Evolutionary conservation across 2,329 filamentous ascomycete species (phyloP).

Genomic region (Sclerotinia borealis): DNA sequence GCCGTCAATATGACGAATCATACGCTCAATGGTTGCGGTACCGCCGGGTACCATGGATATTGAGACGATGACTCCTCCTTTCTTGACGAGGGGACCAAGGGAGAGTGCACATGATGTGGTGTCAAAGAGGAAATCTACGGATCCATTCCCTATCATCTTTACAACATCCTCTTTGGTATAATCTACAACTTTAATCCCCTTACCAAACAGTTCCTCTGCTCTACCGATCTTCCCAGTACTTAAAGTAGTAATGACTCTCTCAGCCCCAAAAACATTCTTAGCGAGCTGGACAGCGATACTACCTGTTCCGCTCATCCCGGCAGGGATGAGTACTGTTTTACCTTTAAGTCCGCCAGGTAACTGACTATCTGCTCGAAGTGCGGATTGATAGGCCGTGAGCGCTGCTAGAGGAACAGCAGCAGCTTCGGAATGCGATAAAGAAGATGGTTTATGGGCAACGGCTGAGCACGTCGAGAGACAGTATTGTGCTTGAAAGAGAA

Average conservation of each 20-base stretch:
- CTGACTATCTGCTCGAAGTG: slow-evolving; percentile 30
- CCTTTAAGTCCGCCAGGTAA: slow-evolving; percentile 36
- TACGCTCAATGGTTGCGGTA: slow-evolving; percentile 10
- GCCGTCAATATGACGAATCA: neutral
- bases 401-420: slow-evolving; percentile 37
- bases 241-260: slow-evolving; percentile 41
- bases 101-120: slow-evolving; percentile 35
- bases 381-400: slow-evolving; percentile 36
- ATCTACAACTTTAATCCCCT: slow-evolving; percentile 35
- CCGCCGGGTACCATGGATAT: slow-evolving; percentile 21
- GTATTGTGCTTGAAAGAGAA: slow-evolving; percentile 18
- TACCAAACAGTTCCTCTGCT: slow-evolving; percentile 35
- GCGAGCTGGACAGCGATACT: slow-evolving; percentile 39
- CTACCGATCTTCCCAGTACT: slow-evolving; percentile 38
- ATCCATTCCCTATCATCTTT: slow-evolving; percentile 30
- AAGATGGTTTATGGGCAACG: slow-evolving; percentile 36
- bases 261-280: slow-evolving; percentile 39
- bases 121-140: slow-evolving; percentile 41
- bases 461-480: slow-evolving; percentile 27
- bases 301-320: slow-evolving; percentile 36
- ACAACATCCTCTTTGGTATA: slow-evolving; percentile 34
- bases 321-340: slow-evolving; percentile 37
- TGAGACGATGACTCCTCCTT: slow-evolving; percentile 34
- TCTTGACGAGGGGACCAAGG: slow-evolving; percentile 35
- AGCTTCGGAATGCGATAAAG: slow-evolving; percentile 36